phyloP scores from a whole-genome alignment of 768 basidiomycete genomes.

The Dioszegia crocea region DNA sequence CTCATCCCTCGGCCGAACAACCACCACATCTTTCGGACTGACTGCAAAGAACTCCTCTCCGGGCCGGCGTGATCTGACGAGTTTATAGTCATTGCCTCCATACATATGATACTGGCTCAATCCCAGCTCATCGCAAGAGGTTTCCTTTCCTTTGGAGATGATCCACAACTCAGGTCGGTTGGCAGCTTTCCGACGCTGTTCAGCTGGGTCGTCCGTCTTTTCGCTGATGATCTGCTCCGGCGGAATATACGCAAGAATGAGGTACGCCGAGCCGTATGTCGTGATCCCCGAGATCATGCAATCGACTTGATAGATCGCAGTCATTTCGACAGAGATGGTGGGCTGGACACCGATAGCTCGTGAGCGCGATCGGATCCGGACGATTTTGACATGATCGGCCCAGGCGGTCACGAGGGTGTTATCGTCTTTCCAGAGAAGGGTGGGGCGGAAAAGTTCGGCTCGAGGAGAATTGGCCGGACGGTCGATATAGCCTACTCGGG shows the following conservation, averaged over 20 bases:
- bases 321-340: slow-evolving; percentile 66
- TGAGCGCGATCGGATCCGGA: slow-evolving; percentile 55
- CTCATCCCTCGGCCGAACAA: slow-evolving; percentile 81
- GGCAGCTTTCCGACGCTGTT: slow-evolving; percentile 75
- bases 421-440: slow-evolving; percentile 87
- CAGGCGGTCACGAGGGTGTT: slow-evolving; percentile 83
- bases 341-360: slow-evolving; percentile 51
- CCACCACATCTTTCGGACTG: slow-evolving; percentile 78
- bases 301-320: slow-evolving; percentile 85
- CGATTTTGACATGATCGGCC: slow-evolving; percentile 91
- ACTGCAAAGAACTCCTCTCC: slow-evolving; percentile 68
- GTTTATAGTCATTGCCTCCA: slow-evolving; percentile 86
- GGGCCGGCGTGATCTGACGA: slow-evolving; percentile 56
- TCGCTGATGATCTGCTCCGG: slow-evolving; percentile 71
- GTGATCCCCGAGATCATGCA: slow-evolving; percentile 91
- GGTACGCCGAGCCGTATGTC: slow-evolving; percentile 58
- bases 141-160: slow-evolving; percentile 85
- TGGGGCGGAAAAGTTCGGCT: slow-evolving; percentile 91
- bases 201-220: slow-evolving; percentile 64
- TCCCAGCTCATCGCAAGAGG: slow-evolving; percentile 75
- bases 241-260: slow-evolving; percentile 80
- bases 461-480: slow-evolving; percentile 76
- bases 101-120: slow-evolving; percentile 74
- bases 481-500: slow-evolving; percentile 79
- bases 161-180: slow-evolving; percentile 93